Base-by-base conservation (phyloP, 305 asterid genomes). In the Salvia sclarea region DNA sequence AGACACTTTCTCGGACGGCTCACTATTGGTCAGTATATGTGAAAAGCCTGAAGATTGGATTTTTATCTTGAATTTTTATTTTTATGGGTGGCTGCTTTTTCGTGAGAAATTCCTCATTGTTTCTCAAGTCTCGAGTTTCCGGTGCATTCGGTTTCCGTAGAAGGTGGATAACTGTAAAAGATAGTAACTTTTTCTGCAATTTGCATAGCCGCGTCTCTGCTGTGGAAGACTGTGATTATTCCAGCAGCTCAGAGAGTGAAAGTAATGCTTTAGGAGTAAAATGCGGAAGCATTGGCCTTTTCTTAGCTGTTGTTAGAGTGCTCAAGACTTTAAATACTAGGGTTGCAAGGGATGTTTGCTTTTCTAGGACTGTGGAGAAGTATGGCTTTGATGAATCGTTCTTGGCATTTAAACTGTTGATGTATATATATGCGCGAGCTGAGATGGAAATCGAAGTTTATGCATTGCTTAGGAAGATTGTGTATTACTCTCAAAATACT, bases 251-350 rank as follows among this genome's bases (percentile, higher is more conserved):
- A 7, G 82, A 75, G 30, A 66, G 41, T 61, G 84, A 78, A 55
- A 6, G 22, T 18, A 58, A 37, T 73, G 48, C 48, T 49, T 37
- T 20, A 45, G 72, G 77, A 61, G 61, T 45, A 38, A 53, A n/a
- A 30, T n/a, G 13, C 28, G 60, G 65, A 62, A 61, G 71, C 77
- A 28, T 66, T 59, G 59, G 69, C 78, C 67, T 85, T 30, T 57
- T 66, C 71, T 61, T 70, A 7, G 53, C 68, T 73, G 87, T 82
- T 48, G 92, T 65, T 66, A 79, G 84, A 73, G 85, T 89, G 56
- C 31, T 77, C 35, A 89, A 89, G 71, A 80, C 91, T 38, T 74
- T 86, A 68, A 79, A 82, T 65, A 83, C 86, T 90, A 44, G 37
- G 18, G 76, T 70, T 72, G 82, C 81, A 17, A 83, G 78, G 70